Conservation (phyloP, 371 early-diverging fungal species). For the Mortierella sp. region DNA sequence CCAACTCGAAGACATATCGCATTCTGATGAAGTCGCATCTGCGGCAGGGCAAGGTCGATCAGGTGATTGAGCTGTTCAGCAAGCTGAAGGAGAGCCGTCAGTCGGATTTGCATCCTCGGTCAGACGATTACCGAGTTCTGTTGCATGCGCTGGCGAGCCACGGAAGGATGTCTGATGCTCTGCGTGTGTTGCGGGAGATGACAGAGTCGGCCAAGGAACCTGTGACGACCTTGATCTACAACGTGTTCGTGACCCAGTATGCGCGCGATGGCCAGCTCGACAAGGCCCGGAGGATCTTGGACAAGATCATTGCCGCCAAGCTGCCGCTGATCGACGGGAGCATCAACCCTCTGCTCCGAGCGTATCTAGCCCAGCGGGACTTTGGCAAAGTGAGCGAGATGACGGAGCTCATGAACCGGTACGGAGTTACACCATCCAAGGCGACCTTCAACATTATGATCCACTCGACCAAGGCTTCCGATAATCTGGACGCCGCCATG, state of each 20-base stretch:
- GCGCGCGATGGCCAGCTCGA: slow-evolving; percentile 41
- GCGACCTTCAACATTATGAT: slow-evolving; percentile 56
- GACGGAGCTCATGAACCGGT: slow-evolving; percentile 35
- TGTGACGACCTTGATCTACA: slow-evolving; percentile 44
- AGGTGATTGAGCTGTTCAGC: slow-evolving; percentile 37
- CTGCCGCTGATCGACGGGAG: slow-evolving; percentile 40
- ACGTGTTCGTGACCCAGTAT: slow-evolving; percentile 50
- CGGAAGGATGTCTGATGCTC: slow-evolving; percentile 45
- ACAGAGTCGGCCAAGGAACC: slow-evolving; percentile 20
- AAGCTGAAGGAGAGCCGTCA: slow-evolving; percentile 39
- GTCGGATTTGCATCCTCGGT: slow-evolving; percentile 24
- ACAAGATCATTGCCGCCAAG: slow-evolving; percentile 41
- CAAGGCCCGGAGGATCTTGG: slow-evolving; percentile 40
- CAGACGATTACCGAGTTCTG: slow-evolving; percentile 40
- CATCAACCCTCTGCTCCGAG: slow-evolving; percentile 48
- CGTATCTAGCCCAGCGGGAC: slow-evolving; percentile 39
- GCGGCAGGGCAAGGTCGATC: slow-evolving; percentile 34
- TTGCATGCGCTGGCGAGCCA: slow-evolving; percentile 32
- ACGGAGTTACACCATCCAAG: slow-evolving; percentile 42
- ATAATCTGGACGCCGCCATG: slow-evolving; percentile 24
- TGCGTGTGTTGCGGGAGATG: slow-evolving; percentile 44
- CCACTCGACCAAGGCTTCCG: slow-evolving; percentile 36
- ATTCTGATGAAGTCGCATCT: slow-evolving; percentile 47
- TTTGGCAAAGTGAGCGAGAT: slow-evolving; percentile 42
- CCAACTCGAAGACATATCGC: slow-evolving; percentile 52